Evolutionary conservation across 176 grass and related monocot genomes (phyloP).

Genomic region (Carex kokanica): DNA sequence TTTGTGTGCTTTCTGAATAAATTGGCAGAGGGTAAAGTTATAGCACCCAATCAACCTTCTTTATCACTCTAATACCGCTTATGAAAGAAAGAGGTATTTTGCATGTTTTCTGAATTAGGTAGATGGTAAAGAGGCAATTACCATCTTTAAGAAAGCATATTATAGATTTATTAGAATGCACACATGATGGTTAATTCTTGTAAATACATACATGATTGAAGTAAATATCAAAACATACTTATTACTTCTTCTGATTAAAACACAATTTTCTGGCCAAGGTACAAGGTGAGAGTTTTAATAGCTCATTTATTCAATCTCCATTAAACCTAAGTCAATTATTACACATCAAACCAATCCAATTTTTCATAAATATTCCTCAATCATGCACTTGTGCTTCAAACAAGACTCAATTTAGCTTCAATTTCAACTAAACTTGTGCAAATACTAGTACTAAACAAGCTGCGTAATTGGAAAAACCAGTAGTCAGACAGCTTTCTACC

Average conservation of each 20-base stretch:
- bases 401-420: not conserved
- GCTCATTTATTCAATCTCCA: not conserved
- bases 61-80: not conserved
- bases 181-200: not conserved
- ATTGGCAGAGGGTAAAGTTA: too few relatives aligned
- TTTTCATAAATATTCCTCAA: not conserved
- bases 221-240: not conserved
- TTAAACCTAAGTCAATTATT: not conserved
- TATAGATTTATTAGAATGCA: not conserved
- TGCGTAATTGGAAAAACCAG: not conserved
- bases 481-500: not conserved
- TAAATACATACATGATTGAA: not conserved
- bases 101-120: not conserved
- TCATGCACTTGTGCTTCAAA: not conserved
- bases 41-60: not conserved
- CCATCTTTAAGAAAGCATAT: not conserved
- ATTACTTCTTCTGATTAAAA: not conserved
- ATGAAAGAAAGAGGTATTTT: not conserved
- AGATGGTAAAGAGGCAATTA: not conserved
- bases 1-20: not conserved
- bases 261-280: not conserved
- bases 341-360: not conserved
- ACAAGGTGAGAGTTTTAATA: not conserved
- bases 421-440: not conserved
- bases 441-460: not conserved